These are phyloP conservation scores for Chlorella sp. DNA, from an alignment of 139 green algal genomes.

Conservation along the genomic window DNA sequence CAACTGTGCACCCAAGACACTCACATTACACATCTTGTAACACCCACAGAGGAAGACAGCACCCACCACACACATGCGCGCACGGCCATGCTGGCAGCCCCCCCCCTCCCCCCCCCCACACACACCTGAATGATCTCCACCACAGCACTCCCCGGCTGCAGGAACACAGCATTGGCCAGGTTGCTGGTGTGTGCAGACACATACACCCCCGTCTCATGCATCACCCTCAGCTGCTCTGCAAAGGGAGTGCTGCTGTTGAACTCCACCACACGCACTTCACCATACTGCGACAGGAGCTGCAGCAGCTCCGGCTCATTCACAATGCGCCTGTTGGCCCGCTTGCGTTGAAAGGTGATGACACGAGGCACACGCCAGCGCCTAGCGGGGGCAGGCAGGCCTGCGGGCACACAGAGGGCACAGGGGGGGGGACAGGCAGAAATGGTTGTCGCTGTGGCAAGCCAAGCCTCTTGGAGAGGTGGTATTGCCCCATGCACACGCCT, in stretches of 20 bases:
- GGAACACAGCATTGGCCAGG: conserved; percentile 75
- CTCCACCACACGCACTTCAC: conserved; percentile 42
- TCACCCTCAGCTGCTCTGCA: conserved; percentile 64
- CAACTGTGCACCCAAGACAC: too few relatives aligned
- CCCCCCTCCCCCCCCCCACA: neutral
- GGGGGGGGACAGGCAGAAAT: neutral
- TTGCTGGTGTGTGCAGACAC: conserved; percentile 77
- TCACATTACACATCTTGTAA: too few relatives aligned
- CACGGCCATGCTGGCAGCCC: neutral
- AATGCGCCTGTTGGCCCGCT: conserved; percentile 75
- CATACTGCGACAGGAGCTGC: conserved; percentile 58
- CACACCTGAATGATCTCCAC: conserved; percentile 73
- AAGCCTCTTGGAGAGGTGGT: neutral
- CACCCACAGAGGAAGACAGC: too few relatives aligned
- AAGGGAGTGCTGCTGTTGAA: conserved; percentile 51
- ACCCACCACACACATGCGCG: too few relatives aligned
- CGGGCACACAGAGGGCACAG: neutral
- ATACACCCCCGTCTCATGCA: conserved; percentile 63
- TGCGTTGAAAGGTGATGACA: conserved; percentile 76
- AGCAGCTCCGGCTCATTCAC: conserved; percentile 70
- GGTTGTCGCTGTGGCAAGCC: neutral
- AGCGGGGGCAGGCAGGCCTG: conserved; percentile 38
- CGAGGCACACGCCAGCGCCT: conserved; percentile 25
- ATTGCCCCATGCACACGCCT: neutral
- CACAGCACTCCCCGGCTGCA: conserved; percentile 67